Conservation (phyloP, 305 asterid species). For the Ajuga reptans region DNA sequence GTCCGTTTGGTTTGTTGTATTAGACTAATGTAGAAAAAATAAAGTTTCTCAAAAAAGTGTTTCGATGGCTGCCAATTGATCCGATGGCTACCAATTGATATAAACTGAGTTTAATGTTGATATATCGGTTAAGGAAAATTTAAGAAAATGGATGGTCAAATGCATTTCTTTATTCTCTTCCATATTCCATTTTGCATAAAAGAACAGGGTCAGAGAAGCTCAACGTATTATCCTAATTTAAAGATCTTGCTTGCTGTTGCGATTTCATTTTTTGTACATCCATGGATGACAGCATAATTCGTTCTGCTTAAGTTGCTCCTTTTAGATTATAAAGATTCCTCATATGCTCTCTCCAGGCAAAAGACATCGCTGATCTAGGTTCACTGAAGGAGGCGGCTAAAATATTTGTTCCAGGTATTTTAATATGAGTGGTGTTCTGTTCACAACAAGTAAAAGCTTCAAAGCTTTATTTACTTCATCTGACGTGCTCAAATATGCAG, state of each 20-base stretch:
- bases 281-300: not conserved
- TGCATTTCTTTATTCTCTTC: not conserved
- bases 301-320: not conserved
- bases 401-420: conserved; percentile 86
- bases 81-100: conserved; percentile 2
- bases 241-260: not conserved
- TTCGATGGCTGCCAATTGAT: not conserved
- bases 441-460: conserved; percentile 7
- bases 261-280: not conserved
- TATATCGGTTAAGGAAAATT: not conserved
- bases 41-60: not conserved
- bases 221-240: not conserved
- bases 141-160: not conserved
- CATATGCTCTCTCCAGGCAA: conserved; percentile 46
- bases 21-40: not conserved
- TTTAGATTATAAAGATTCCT: not conserved
- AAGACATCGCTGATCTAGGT: conserved; percentile 82
- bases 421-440: conserved; percentile 4
- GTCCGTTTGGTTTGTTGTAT: not conserved
- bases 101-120: not conserved
- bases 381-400: conserved; percentile 79
- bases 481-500: conserved; percentile 31
- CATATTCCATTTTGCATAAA: not conserved
- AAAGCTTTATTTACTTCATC: conserved; percentile 9
- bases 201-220: not conserved